A percentile compares a stretch with the other conserved stretches of the same genome.
Conservation (phyloP, 2,329 filamentous ascomycete species). For the Westerdykella aurantiaca region DNA sequence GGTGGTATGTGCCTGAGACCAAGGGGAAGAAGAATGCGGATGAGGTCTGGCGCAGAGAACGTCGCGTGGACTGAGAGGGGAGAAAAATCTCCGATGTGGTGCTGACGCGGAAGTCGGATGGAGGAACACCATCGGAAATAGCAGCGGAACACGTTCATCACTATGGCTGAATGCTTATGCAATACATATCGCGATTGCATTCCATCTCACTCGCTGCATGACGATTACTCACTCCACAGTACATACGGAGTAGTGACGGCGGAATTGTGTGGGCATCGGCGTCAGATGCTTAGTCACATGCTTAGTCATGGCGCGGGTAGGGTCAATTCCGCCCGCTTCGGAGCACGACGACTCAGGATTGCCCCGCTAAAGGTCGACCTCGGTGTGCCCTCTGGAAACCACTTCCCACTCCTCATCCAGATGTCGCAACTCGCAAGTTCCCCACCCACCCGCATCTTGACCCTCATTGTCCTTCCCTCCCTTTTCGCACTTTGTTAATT, state of each 20-base stretch:
- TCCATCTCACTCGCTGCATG: no score
- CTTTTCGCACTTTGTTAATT: neutral
- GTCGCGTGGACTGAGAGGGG: constrained; percentile 25
- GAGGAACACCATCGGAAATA: no score
- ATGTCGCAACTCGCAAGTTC: constrained; percentile 5
- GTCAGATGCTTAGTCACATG: no score
- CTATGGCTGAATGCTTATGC: no score
- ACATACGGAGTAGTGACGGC: no score
- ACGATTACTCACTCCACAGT: no score
- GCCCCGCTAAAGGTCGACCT: constrained; percentile 6
- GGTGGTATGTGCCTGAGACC: constrained; percentile 75
- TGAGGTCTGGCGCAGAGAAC: constrained; percentile 78
- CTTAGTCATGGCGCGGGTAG: constrained; percentile 7
- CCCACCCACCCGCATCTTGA: constrained; percentile 4
- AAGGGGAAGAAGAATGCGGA: constrained; percentile 76
- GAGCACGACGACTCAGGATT: constrained; percentile 9
- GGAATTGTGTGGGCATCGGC: no score
- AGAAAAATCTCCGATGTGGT: no score
- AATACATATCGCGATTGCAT: no score
- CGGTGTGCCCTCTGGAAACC: neutral
- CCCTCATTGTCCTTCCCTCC: constrained; percentile 1
- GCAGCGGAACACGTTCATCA: no score
- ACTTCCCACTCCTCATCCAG: neutral
- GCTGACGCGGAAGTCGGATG: no score
- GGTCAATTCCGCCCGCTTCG: constrained; percentile 19